A percentile compares a stretch with the other conserved stretches of the same genome.
Conservation (phyloP, 2,329 filamentous ascomycete genomes). For the Pyrenochaeta sp. region DNA sequence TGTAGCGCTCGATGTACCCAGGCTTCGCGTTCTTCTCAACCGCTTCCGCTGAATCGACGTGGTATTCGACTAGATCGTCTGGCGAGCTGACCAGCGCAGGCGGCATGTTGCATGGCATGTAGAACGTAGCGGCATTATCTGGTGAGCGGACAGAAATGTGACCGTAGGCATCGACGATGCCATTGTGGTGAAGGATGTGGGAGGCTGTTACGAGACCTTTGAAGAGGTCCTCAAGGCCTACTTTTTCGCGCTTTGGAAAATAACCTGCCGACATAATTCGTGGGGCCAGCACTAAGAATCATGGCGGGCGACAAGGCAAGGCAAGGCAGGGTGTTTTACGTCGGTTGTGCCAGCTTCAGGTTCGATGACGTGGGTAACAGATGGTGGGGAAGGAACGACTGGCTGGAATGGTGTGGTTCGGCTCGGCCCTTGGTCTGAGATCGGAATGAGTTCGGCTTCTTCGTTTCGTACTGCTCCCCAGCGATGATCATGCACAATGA, state of each 20-base stretch:
- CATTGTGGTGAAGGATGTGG: slow-evolving; percentile 63
- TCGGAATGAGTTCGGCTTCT: background rate
- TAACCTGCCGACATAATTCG: slow-evolving; percentile 46
- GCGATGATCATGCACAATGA: too few species aligned
- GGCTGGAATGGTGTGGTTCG: background rate
- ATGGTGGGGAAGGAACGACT: background rate
- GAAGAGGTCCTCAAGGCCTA: slow-evolving; percentile 49
- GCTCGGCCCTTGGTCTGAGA: background rate
- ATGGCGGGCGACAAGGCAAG: slow-evolving; percentile 5
- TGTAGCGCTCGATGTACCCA: slow-evolving; percentile 54
- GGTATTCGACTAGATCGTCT: slow-evolving; percentile 56
- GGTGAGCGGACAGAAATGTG: slow-evolving; percentile 64
- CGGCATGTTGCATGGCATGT: slow-evolving; percentile 54
- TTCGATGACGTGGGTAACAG: slow-evolving; percentile 29
- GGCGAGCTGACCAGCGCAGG: slow-evolving; percentile 54
- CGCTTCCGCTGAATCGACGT: slow-evolving; percentile 50
- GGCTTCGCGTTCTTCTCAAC: slow-evolving; percentile 45
- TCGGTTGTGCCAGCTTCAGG: slow-evolving; percentile 14
- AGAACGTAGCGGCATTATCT: slow-evolving; percentile 56
- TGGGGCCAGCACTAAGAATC: background rate
- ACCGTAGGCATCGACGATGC: slow-evolving; percentile 63
- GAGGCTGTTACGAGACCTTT: slow-evolving; percentile 55
- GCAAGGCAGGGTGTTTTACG: slow-evolving; percentile 2
- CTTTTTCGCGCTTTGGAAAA: slow-evolving; percentile 50
- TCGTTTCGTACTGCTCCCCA: background rate